Base-by-base conservation (phyloP, 306 rosid species). In the Cercis canadensis region DNA sequence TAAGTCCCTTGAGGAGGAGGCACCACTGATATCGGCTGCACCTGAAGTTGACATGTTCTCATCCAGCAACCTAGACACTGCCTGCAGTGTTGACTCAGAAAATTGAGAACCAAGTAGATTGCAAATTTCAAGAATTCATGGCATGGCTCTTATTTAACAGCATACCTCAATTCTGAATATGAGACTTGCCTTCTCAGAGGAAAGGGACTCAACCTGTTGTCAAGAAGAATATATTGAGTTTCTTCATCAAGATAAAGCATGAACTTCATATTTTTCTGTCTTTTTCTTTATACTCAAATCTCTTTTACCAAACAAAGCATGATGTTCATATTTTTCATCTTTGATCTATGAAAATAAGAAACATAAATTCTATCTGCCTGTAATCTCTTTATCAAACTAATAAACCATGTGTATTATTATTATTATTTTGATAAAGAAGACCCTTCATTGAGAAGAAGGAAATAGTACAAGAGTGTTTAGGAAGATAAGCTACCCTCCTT, bases 131-230 rank as follows among this genome's bases (percentile, higher is more conserved):
- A 19, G 50, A 56, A 66, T 66, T 54, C 55, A 67, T 53, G 67
- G 37, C 62, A 62, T 70, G 57, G 43, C 3, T 32, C 65, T 54
- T 6, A 6, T 73, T 15, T 55, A 29, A 51, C 45, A 69, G 52
- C 33, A 12, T 86, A 95, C 97, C 99, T 95, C 97, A 5, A 86
- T 91, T 81, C 99, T 83, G 79, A 95, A 89, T 62, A 54, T 55
- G 58, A 87, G 88, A 59, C 96, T 91, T 39, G 96, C 92, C 82
- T 89, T 95, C 72, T 95, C 97, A 19, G 99, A 89, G 49, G 99
- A 95, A 65, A 95, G 99, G 57, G 93, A 82, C 80, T 95, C 97
- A 62, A 95, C 97, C 99, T 91, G 84, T 80, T 79, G 71, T 73
- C 65, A 79, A 46, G 43, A 18, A 81, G 60, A 81, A 69, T 3